A percentile compares a stretch with the other conserved stretches of the same genome.
These are phyloP conservation scores for Pelargonium citronellum DNA, from an alignment of 441 rosid species.

Conservation along the genomic window DNA sequence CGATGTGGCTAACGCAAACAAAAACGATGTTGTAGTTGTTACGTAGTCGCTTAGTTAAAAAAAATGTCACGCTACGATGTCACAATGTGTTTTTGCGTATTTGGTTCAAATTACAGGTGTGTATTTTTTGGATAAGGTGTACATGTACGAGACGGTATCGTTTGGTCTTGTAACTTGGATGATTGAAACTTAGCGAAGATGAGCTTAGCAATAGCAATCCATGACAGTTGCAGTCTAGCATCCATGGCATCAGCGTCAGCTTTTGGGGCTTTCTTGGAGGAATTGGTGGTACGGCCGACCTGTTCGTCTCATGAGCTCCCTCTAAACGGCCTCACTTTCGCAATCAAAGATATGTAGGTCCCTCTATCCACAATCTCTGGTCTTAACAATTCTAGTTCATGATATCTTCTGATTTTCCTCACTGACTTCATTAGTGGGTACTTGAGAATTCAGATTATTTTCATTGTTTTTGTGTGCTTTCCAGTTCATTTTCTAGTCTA, in stretches of 20 bases:
- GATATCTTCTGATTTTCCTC: background rate
- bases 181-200: too few species aligned
- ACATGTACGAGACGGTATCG: too few species aligned
- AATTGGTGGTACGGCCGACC: constrained; percentile 42
- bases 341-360: constrained; percentile 81
- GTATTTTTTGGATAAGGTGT: too few species aligned
- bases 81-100: too few species aligned
- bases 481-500: background rate
- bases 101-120: too few species aligned
- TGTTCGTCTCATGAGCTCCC: constrained; percentile 48
- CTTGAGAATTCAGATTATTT: background rate
- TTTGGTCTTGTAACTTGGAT: too few species aligned
- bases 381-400: background rate
- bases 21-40: too few species aligned
- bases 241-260: constrained; percentile 49
- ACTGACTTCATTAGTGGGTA: background rate
- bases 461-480: constrained; percentile 5
- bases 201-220: too few species aligned
- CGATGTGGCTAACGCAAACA: too few species aligned
- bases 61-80: too few species aligned
- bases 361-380: background rate
- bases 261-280: constrained; percentile 79
- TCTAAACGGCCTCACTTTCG: constrained; percentile 62
- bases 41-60: too few species aligned
- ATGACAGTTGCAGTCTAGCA: too few species aligned